Base-by-base conservation (phyloP, 2,329 filamentous ascomycete genomes). In the Orbilia quercus region DNA sequence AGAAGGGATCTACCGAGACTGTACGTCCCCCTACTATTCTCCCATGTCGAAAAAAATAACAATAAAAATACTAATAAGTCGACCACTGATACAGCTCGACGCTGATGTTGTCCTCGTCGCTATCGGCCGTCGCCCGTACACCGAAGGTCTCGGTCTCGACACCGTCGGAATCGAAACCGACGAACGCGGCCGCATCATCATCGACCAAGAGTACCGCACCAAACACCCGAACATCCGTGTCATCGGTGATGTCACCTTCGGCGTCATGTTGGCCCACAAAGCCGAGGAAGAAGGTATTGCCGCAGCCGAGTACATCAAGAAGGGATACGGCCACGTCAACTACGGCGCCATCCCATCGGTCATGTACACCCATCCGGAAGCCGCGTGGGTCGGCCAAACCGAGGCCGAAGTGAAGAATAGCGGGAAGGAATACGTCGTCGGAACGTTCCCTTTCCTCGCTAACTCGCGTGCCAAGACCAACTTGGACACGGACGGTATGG, bases 391-490 rank as follows among this genome's bases (percentile, higher is more conserved):
- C 50, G 95, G 95, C 70, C 93, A 97, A 85, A 97, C 89, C 82
- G 95, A 99, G 85, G 90, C 94, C 81, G 95, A 99, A 78, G 86
- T 99, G 76, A 97, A 98, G 87, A 88, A 88, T 77, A 86, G 90
- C 75, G 92, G 91, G 76, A 88, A 96, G 79, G 92, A 95, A 80
- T 99, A 97, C 88, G 91, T 91, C 79, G 85, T 93, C 80, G 95
- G 95, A 81, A 90, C 87, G 55, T 99, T 99, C 88, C 95, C 95
- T 78, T 99, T 99, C 87, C 91, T 89, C 80, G 95, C 95, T 84
- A 99, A 99, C 88, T 96, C 92, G 71, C 90, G 95, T 81, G 95
- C 95, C 78, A 99, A 98, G 90, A 99, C 95, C 80, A 99, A 98
- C 85, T 85, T 96, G 77, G 95, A 99, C 81, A 91, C 91, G 36